Percentiles rank a stretch among this genome's conserved stretches.
These are phyloP conservation scores for Pichia insulana DNA, from an alignment of 805 yeast genomes.

Conservation along the genomic window DNA sequence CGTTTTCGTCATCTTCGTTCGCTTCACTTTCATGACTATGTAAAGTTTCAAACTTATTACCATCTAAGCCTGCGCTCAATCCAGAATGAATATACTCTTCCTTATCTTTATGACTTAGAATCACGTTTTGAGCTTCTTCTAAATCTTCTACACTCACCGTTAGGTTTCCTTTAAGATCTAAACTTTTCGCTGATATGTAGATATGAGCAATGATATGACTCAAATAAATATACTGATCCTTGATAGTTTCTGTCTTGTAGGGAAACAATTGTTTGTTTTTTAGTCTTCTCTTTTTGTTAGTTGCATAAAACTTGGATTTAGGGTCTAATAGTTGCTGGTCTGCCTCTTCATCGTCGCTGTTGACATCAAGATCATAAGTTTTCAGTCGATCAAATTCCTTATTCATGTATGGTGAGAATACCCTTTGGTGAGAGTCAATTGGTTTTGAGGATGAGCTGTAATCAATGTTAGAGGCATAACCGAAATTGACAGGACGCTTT, in stretches of 20 bases:
- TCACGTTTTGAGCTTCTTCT: conserved; percentile 29
- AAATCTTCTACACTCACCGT: conserved; percentile 62
- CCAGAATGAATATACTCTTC: conserved; percentile 43
- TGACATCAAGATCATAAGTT: conserved; percentile 46
- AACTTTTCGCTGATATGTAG: conserved; percentile 65
- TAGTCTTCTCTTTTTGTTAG: conserved; percentile 15
- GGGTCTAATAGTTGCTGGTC: conserved; percentile 16
- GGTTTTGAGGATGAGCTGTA: conserved; percentile 2
- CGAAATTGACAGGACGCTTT: conserved; percentile 5
- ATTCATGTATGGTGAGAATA: conserved; percentile 2
- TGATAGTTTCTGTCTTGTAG: conserved; percentile 58
- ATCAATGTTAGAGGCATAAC: background rate
- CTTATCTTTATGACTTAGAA: conserved; percentile 26
- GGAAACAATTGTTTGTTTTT: conserved; percentile 42
- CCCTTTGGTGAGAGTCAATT: background rate
- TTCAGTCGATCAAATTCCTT: conserved; percentile 19
- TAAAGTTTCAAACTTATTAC: conserved; percentile 24
- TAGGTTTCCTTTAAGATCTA: conserved; percentile 66
- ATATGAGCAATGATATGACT: conserved; percentile 74
- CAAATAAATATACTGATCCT: conserved; percentile 64
- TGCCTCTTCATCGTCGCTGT: conserved; percentile 36
- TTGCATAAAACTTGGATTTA: conserved; percentile 19
- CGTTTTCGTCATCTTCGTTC: conserved; percentile 31
- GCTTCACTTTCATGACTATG: conserved; percentile 24
- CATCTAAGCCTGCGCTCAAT: conserved; percentile 30